A percentile compares a stretch with the other conserved stretches of the same genome.
phyloP scores from a whole-genome alignment of 2,329 filamentous ascomycete genomes.

The Pseudohalonectria lignicola region DNA sequence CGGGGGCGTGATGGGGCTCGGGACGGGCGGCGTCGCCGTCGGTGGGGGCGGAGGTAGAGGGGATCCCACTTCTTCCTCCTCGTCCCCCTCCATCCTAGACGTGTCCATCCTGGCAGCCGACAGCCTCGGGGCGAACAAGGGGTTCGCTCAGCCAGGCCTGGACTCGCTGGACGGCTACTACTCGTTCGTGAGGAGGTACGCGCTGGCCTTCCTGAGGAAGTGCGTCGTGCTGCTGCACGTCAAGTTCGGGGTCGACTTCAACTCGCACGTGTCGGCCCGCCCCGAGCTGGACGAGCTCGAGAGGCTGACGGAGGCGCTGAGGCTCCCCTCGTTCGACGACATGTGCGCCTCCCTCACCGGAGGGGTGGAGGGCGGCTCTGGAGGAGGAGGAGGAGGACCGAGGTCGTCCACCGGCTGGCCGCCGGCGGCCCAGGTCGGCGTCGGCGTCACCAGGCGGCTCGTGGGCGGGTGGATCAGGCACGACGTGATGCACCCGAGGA shows the following conservation, averaged over 20 bases:
- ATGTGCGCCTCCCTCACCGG: slow-evolving; percentile 54
- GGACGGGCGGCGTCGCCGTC: neutral
- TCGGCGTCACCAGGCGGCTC: slow-evolving; percentile 27
- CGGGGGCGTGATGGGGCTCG: neutral
- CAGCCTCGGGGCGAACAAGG: slow-evolving; percentile 26
- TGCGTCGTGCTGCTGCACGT: slow-evolving; percentile 73
- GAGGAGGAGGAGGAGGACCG: slow-evolving; percentile 9
- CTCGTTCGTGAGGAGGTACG: slow-evolving; percentile 65
- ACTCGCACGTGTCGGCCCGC: slow-evolving; percentile 51
- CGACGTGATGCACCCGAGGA: slow-evolving; percentile 19
- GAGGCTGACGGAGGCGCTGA: slow-evolving; percentile 65
- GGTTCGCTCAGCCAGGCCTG: slow-evolving; percentile 44
- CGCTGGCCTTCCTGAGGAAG: slow-evolving; percentile 84
- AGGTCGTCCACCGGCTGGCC: slow-evolving; percentile 37
- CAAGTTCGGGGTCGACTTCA: slow-evolving; percentile 81
- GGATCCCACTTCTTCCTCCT: too few relatives aligned
- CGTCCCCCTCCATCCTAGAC: slow-evolving; percentile 11
- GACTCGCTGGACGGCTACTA: slow-evolving; percentile 43
- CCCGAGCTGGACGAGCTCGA: slow-evolving; percentile 68
- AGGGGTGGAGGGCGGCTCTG: neutral
- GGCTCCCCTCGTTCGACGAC: slow-evolving; percentile 67
- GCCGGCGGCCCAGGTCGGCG: neutral
- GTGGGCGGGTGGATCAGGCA: slow-evolving; percentile 66
- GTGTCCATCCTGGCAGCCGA: slow-evolving; percentile 18
- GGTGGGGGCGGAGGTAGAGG: too few relatives aligned